These are phyloP conservation scores for Cocos nucifera DNA, from an alignment of 176 grass and related monocot genomes.

Conservation along the genomic window DNA sequence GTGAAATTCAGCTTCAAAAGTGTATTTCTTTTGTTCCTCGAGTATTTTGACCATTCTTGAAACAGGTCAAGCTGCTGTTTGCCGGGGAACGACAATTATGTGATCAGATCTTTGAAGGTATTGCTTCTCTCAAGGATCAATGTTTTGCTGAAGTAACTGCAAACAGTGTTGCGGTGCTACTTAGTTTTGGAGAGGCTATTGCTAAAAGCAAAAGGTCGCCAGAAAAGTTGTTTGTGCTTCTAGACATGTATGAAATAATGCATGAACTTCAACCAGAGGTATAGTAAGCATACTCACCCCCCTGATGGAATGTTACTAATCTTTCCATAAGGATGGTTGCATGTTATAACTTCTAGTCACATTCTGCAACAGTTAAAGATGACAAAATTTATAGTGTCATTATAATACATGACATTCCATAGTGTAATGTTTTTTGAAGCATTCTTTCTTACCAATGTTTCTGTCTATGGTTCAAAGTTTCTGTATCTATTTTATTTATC, in stretches of 20 bases:
- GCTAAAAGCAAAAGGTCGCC: constrained; percentile 94
- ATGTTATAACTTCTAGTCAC: no score
- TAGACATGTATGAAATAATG: constrained; percentile 99
- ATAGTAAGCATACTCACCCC: neutral
- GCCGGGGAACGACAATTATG: constrained; percentile 77
- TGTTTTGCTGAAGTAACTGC: constrained; percentile 83
- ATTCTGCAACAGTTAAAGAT: no score
- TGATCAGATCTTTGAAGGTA: constrained; percentile 86
- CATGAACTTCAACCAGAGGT: constrained; percentile 92
- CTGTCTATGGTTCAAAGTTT: no score
- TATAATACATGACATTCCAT: no score
- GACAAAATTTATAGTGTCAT: no score
- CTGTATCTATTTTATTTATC: no score
- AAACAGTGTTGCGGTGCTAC: constrained; percentile 67
- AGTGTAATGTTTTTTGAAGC: no score
- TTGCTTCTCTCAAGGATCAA: constrained; percentile 69
- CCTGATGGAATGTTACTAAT: no score
- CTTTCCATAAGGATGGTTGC: no score
- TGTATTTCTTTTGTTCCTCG: constrained; percentile 3
- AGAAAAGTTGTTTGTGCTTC: constrained; percentile 86
- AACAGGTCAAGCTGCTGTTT: constrained; percentile 95
- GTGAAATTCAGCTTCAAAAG: neutral
- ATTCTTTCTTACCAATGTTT: no score
- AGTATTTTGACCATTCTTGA: constrained; percentile 21
- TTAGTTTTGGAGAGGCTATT: constrained; percentile 98